These are phyloP conservation scores for Magnolia kwangsiensis DNA, from an alignment of 164 flowering plant genomes.

Conservation along the genomic window DNA sequence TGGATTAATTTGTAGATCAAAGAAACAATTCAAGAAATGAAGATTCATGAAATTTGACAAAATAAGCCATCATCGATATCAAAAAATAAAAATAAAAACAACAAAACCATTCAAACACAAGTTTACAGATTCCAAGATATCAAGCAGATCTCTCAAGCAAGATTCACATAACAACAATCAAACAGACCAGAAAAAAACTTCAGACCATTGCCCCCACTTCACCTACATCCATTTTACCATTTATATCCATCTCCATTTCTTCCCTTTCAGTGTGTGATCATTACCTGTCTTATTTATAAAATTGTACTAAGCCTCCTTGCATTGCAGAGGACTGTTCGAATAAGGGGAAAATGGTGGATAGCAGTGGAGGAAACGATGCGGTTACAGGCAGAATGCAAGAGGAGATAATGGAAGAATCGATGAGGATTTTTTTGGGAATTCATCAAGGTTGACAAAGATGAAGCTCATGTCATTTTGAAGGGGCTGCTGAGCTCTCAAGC, in stretches of 20 bases:
- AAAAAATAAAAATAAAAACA: too few species aligned
- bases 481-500: conserved; percentile 24
- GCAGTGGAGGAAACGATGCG: conserved; percentile 28
- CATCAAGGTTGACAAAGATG: conserved; percentile 50
- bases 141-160: background rate
- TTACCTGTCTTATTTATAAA: too few species aligned
- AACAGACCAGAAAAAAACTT: background rate
- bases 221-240: too few species aligned
- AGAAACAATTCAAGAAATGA: too few species aligned
- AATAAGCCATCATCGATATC: too few species aligned
- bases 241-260: background rate
- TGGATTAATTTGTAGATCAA: background rate
- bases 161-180: background rate
- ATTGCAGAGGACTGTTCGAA: conserved; percentile 39
- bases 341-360: conserved; percentile 33
- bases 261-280: background rate
- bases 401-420: conserved; percentile 50
- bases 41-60: too few species aligned
- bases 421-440: conserved; percentile 67
- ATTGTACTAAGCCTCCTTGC: background rate
- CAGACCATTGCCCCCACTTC: background rate
- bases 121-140: background rate
- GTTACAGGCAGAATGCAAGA: conserved; percentile 32
- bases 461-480: conserved; percentile 19
- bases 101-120: too few species aligned